These are phyloP conservation scores for Triadica sebifera DNA, from an alignment of 345 rosid species.

Conservation along the genomic window DNA sequence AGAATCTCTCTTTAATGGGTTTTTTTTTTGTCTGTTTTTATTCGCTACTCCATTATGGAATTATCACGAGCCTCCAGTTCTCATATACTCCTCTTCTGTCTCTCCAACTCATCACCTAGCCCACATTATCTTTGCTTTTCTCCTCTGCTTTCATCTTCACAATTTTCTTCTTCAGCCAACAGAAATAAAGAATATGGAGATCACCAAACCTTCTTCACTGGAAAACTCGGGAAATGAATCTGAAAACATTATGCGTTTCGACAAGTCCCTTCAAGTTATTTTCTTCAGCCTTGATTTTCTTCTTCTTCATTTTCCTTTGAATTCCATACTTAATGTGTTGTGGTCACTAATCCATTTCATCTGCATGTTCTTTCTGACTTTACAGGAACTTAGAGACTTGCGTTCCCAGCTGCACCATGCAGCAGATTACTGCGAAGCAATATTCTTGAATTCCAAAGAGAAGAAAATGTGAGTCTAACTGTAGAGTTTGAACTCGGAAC, in stretches of 20 bases:
- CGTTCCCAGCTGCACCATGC: conserved; percentile 67
- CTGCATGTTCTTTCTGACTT: not conserved
- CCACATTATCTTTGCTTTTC: not conserved
- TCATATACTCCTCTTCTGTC: not conserved
- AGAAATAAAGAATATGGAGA: conserved; percentile 21
- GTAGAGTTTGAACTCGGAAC: too few relatives aligned
- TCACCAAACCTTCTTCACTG: conserved; percentile 16
- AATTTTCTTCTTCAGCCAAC: not conserved
- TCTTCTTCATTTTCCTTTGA: not conserved
- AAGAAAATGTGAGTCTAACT: conserved; percentile 40
- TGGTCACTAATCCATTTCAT: not conserved
- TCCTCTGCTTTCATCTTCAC: too few relatives aligned
- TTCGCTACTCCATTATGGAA: not conserved
- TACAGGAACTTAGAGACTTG: conserved; percentile 60
- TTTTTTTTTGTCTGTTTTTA: not conserved
- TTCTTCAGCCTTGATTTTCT: not conserved
- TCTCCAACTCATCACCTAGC: too few relatives aligned
- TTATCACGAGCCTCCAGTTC: conserved; percentile 17
- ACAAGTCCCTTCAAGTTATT: conserved; percentile 54
- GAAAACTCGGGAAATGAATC: conserved; percentile 28
- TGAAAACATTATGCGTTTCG: conserved; percentile 35
- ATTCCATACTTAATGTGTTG: too few relatives aligned
- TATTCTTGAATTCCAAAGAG: conserved; percentile 45
- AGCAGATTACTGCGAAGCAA: conserved; percentile 56
- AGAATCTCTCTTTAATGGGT: conserved; percentile 14